Percentiles rank a stretch among this genome's conserved stretches.
Evolutionary conservation across 176 grass and related monocot genomes (phyloP).

Genomic region (Triticum dicoccoides): DNA sequence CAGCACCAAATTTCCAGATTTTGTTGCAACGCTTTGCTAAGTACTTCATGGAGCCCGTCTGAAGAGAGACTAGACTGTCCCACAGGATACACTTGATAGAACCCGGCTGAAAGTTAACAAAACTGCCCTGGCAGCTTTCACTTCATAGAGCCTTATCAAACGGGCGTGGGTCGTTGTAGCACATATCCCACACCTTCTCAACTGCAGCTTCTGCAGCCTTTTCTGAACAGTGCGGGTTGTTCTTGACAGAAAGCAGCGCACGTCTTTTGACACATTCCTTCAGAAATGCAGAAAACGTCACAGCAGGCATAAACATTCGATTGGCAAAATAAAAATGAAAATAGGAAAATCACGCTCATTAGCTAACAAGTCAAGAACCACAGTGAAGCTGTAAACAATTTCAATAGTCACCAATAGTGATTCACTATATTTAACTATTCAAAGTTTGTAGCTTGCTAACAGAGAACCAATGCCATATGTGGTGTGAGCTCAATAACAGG

Average conservation of each 20-base stretch:
- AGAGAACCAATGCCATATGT: not conserved
- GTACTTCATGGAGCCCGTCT: not conserved
- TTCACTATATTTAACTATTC: not conserved
- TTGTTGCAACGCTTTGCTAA: not conserved
- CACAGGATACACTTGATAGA: not conserved
- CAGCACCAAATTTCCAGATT: not conserved
- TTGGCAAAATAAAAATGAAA: not conserved
- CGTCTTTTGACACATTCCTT: slow-evolving; percentile 92
- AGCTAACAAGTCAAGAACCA: not conserved
- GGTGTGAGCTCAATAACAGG: not conserved
- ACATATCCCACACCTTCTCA: slow-evolving; percentile 83
- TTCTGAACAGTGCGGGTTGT: slow-evolving; percentile 59
- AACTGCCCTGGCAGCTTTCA: not conserved
- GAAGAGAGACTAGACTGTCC: slow-evolving; percentile 25
- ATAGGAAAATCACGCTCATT: not conserved
- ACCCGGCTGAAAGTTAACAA: not conserved
- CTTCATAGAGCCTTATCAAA: slow-evolving; percentile 81
- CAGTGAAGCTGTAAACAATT: not conserved
- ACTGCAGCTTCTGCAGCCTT: slow-evolving; percentile 80
- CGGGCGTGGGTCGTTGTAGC: slow-evolving; percentile 75
- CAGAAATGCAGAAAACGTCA: slow-evolving; percentile 21
- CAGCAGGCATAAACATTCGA: slow-evolving; percentile 11
- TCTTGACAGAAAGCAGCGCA: slow-evolving; percentile 58
- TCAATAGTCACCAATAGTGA: not conserved
- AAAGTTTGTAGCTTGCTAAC: not conserved